phyloP scores from a whole-genome alignment of 306 rosid genomes.

The Boehmeria nivea region DNA sequence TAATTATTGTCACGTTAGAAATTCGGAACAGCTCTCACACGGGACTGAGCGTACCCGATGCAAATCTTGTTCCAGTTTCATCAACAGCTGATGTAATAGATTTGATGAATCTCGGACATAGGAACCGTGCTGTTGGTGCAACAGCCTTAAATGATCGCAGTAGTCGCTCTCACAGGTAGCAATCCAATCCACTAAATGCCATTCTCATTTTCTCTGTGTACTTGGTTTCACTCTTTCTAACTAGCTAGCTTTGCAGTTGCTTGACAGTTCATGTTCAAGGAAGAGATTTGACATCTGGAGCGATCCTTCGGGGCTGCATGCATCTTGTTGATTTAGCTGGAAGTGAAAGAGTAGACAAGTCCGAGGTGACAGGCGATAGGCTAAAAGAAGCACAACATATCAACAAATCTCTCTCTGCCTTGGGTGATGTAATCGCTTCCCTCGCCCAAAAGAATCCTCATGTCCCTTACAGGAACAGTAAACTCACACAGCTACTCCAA shows the following conservation, averaged over 20 bases:
- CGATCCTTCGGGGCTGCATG: constrained; percentile 79
- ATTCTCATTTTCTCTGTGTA: too few species aligned
- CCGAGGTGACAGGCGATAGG: constrained; percentile 96
- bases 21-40: constrained; percentile 79
- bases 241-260: constrained; percentile 53
- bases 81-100: constrained; percentile 84
- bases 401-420: constrained; percentile 88
- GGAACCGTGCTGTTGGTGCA: constrained; percentile 89
- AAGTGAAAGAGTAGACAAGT: constrained; percentile 94
- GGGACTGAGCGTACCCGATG: constrained; percentile 92
- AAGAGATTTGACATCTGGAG: constrained; percentile 82
- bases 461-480: constrained; percentile 94
- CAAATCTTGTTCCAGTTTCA: constrained; percentile 65
- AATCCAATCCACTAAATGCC: constrained; percentile 1
- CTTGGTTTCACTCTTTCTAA: too few species aligned
- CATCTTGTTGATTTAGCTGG: constrained; percentile 97
- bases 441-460: constrained; percentile 94
- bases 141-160: constrained; percentile 95
- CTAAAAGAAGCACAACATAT: constrained; percentile 94
- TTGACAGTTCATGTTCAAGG: constrained; percentile 99
- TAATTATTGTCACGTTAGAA: constrained; percentile 64
- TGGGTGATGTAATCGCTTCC: constrained; percentile 95
- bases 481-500: constrained; percentile 92
- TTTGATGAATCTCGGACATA: constrained; percentile 89
- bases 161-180: constrained; percentile 93